A percentile compares a stretch with the other conserved stretches of the same genome.
These are phyloP conservation scores for Parastagonospora nodorum DNA, from an alignment of 2,329 filamentous ascomycete species.

Conservation along the genomic window DNA sequence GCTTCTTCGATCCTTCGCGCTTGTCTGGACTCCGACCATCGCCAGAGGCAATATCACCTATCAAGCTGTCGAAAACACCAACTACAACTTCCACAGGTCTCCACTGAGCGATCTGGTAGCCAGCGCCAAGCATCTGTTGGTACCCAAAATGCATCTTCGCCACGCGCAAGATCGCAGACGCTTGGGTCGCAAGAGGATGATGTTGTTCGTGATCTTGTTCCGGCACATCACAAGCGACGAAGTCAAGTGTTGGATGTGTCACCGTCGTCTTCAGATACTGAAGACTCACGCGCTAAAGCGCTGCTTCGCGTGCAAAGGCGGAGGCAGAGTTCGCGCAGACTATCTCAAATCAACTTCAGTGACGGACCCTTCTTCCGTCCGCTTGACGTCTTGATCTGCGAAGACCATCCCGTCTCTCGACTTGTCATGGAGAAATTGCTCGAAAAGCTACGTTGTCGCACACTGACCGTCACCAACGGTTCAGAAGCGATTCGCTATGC, in stretches of 20 bases:
- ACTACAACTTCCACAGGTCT: constrained; percentile 51
- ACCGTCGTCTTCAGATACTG: constrained; percentile 95
- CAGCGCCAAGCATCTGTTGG: constrained; percentile 40
- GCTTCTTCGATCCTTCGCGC: constrained; percentile 73
- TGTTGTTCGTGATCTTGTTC: constrained; percentile 67
- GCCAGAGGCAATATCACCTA: constrained; percentile 61
- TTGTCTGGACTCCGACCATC: constrained; percentile 56
- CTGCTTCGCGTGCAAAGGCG: constrained; percentile 89
- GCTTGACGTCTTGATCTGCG: constrained; percentile 92
- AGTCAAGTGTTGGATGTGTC: constrained; percentile 97
- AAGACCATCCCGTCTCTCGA: constrained; percentile 94
- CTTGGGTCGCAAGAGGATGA: constrained; percentile 94
- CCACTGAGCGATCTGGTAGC: constrained; percentile 47
- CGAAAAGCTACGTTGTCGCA: constrained; percentile 92
- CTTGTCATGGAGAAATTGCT: constrained; percentile 99
- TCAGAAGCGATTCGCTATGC: constrained; percentile 92
- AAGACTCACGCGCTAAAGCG: constrained; percentile 89
- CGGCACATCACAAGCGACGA: constrained; percentile 79
- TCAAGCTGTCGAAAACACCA: constrained; percentile 53
- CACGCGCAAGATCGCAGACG: constrained; percentile 81
- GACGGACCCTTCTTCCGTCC: constrained; percentile 88
- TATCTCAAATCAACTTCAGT: constrained; percentile 87
- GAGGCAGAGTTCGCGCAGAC: constrained; percentile 90
- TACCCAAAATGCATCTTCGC: constrained; percentile 53
- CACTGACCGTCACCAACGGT: constrained; percentile 87